Conservation (phyloP, 176 grass and related monocot genomes). For the Zoysia pacifica region DNA sequence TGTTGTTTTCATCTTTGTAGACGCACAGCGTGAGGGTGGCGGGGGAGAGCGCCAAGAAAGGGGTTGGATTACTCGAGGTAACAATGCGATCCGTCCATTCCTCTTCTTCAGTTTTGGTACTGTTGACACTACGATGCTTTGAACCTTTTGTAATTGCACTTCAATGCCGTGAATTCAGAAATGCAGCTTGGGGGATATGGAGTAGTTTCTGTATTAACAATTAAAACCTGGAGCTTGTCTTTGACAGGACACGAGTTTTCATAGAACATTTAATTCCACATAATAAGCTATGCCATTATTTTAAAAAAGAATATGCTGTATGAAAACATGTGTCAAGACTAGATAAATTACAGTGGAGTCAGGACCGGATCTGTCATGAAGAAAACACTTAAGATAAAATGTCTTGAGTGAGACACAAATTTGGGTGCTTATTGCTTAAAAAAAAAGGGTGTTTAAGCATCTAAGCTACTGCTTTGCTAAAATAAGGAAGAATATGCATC, state of each 20-base stretch:
- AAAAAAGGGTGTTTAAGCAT: no score
- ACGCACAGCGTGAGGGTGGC: constrained; percentile 73
- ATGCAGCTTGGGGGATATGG: neutral
- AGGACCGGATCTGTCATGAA: neutral
- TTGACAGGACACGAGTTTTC: neutral
- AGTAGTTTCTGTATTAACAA: neutral
- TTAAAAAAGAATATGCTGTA: neutral
- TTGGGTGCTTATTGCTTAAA: no score
- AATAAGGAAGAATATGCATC: neutral
- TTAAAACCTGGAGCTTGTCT: neutral
- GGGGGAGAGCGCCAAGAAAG: constrained; percentile 55
- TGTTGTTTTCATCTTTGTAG: constrained; percentile 27
- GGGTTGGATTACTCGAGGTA: constrained; percentile 77
- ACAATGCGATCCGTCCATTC: neutral
- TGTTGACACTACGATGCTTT: neutral
- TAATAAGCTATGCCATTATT: neutral
- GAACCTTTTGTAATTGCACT: neutral
- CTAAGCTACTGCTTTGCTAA: neutral
- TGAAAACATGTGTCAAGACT: neutral
- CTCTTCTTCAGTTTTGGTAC: neutral
- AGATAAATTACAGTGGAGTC: neutral
- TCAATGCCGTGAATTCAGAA: neutral
- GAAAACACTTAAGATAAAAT: neutral
- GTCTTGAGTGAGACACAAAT: no score
- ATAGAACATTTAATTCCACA: neutral